Evolutionary conservation across 345 rosid species (phyloP), one percentile per base, ranked within the genome.

Genomic region (Lepidium africanum): DNA sequence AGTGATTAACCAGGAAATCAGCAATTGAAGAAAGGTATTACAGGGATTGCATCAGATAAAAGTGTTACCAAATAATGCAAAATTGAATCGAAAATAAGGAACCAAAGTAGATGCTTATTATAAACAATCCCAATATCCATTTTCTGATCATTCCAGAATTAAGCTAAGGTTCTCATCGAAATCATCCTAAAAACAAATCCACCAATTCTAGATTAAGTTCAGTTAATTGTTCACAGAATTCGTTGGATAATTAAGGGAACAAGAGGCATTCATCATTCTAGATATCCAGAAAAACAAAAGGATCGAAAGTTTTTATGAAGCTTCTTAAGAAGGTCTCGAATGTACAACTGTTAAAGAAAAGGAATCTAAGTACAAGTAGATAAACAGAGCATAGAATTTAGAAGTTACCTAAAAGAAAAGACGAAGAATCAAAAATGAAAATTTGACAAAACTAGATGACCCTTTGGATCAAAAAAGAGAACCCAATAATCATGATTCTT

Each of bases 21-120:
- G 13, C 21, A 21, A 9, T n/a, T 74, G 50, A 65, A 67, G 77
- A 43, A 74, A 74, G 64, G 78, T 74, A 73, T 65, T 17, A 25
- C 12, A 8, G 1, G 25, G 68, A 19, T 43, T 71, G 55, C 25
- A 63, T 54, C 32, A n/a, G 45, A 51, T 3, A 3, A 41, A 60
- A 10, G 15, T 15, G 32, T 50, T 50, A 51, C 49, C 35, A 66
- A 66, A 42, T 33, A 45, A n/a, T 71, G 38, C 52, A 60, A 30
- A 37, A 48, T 53, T 41, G 21, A 14, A 9, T 33, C 42, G 9
- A 14, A 15, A 43, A 45, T 43, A 73, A 65, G 21, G 59, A 40
- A 58, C 41, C 39, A 56, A 64, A 63, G 39, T 55, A 37, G 3
- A 17, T 55, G 14, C 21, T 65, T 50, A 59, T 66, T 25, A 64